Conservation (phyloP, 2,329 filamentous ascomycete species). For the Apiospora sp. region DNA sequence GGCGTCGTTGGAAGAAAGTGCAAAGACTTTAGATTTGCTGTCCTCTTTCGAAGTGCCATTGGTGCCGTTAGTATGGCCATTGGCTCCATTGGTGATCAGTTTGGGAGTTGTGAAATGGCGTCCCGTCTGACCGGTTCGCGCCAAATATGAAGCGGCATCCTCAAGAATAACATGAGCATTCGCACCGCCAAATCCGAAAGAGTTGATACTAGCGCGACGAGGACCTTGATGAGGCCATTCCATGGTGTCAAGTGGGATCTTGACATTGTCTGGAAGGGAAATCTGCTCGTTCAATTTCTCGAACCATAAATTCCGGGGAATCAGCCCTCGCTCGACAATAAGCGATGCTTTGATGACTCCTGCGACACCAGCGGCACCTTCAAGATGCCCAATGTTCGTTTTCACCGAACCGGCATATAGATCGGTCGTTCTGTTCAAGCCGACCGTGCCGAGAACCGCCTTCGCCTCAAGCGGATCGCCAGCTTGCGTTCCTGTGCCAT, state of each 20-base stretch:
- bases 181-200: slow-evolving; percentile 32
- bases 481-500: slow-evolving; percentile 37
- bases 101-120: slow-evolving; percentile 4
- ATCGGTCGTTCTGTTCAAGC: slow-evolving; percentile 3
- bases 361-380: slow-evolving; percentile 33
- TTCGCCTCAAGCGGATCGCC: slow-evolving; percentile 31
- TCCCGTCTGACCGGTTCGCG: background rate
- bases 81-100: background rate
- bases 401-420: slow-evolving; percentile 35
- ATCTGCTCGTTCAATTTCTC: slow-evolving; percentile 27
- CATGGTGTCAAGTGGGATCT: slow-evolving; percentile 29
- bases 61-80: background rate
- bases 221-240: background rate
- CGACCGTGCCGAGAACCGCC: slow-evolving; percentile 30
- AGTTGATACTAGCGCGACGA: slow-evolving; percentile 28
- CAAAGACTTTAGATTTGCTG: background rate
- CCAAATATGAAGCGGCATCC: background rate
- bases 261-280: slow-evolving; percentile 23
- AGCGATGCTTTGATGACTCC: slow-evolving; percentile 33
- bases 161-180: slow-evolving; percentile 38
- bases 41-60: background rate
- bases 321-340: slow-evolving; percentile 28
- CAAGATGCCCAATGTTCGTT: slow-evolving; percentile 34
- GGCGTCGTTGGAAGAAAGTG: slow-evolving; percentile 12
- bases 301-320: slow-evolving; percentile 30